Evolutionary conservation across 352 stramenopile species (phyloP), one percentile per base, ranked within the genome.

Genomic region (Globisporangium viniferum): DNA sequence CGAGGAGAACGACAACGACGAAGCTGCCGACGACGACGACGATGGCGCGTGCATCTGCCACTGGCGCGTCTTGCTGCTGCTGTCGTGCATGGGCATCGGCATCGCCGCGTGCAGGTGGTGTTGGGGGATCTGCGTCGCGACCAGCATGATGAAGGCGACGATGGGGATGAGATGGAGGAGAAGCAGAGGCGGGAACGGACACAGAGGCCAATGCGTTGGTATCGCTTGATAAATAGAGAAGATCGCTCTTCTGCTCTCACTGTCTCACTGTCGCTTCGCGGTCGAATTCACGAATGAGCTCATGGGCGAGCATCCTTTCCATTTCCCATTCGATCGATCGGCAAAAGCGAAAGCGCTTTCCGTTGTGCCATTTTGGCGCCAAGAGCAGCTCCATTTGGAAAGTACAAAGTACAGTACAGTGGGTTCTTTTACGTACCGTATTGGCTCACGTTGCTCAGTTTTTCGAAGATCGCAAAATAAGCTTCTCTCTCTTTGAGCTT

Each of bases 221-320:
- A 5, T 44, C 39, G 39, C 4, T 7, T 48, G 39, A 48, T 48
- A 48, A 48, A 48, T 48, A 48, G 39, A 12, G 10, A 2, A 31
- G n/a, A 55, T 39, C 35, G 24, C 9, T 35, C 51, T 35, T 22
- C 9, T 5, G 12, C 49, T 29, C n/a, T 55, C 51, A 20, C 27
- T 57, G 24, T 27, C n/a, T n/a, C 15, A 18, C 54, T 59, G 54
- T 59, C 54, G 31, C 54, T 59, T 59, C 54, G 54, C 29, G 15
- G 5, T 29, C 54, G 54, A 44, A 44, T 59, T 59, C 29, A n/a
- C 54, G 29, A 59, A 39, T 59, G 54, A 27, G 39, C 39, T 48
- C 39, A 2, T 20, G 9, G 35, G 7, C 9, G 12, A 39, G 35
- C 8, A 9, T 12, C 39, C 1, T 44, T 44, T 18, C 12, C 36